Base-by-base conservation (phyloP, 2,329 filamentous ascomycete genomes). In the Ramularia endophylla region DNA sequence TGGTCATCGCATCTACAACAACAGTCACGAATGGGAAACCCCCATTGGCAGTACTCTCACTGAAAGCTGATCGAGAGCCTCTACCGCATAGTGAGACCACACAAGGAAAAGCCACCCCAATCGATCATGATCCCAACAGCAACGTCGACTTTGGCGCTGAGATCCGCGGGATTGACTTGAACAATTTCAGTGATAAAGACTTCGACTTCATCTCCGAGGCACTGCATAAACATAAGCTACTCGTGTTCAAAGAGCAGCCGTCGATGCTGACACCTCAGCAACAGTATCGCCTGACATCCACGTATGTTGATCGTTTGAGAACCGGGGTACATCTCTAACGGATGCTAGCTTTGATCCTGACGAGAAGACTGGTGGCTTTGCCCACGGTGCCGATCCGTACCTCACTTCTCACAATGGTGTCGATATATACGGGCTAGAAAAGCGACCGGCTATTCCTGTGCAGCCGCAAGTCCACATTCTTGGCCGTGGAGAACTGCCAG, bases 401-500 rank as follows among this genome's bases (percentile, higher is more conserved):
- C 29, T 47, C 11, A 43, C 40, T 5, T 27, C 44, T 2, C 31
- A 47, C 36, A 43, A 47, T 34, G 44, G 44, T 3, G 36, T 47
- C 8, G 44, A 47, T 28, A 43, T 47, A 6, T 47, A 47, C 18
- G 44, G 44, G 8, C 8, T 40, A 27, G 31, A 36, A 4, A 42
- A 43, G 13, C 22, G 44, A 27, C 44, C 44, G 4, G 44, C 44
- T 2, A 40, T 47, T 19, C 44, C 44, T 5, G 31, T 40, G 3
- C 44, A 47, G 36, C 44, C 44, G 11, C 40, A 47, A 43, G 44
- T 47, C 7, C 44, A 47, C 18, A 47, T 47, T 22, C 40, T 47
- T 2, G 44, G 44, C 2, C 30, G 37, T 16, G 44, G 44, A 7
- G 36, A 43, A 29, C 27, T 47, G 9, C 44, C 44, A 19, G 38